Evolutionary conservation across 371 early-diverging fungal genomes (phyloP).

Genomic region (Mortierella sp.): DNA sequence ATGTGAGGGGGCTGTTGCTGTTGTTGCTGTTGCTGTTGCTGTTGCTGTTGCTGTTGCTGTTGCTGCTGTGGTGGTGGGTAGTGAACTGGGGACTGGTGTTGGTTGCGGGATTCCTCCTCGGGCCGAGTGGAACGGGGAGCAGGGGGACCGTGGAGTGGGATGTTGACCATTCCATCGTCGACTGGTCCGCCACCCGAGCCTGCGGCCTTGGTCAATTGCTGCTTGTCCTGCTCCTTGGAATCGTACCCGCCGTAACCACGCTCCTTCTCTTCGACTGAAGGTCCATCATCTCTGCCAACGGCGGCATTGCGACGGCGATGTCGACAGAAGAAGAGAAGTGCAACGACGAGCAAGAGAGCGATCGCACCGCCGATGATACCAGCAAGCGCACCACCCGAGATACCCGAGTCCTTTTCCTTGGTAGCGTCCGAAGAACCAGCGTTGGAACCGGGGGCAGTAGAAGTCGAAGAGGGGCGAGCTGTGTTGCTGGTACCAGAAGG

Average conservation of each 20-base stretch:
- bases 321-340: slow-evolving; percentile 33
- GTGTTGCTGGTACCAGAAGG: not conserved
- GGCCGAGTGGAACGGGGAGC: slow-evolving; percentile 9
- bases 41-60: slow-evolving; percentile 12
- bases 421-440: not conserved
- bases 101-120: no score
- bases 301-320: slow-evolving; percentile 39
- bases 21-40: slow-evolving; percentile 1
- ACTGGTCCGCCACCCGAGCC: slow-evolving; percentile 28
- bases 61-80: slow-evolving; percentile 6
- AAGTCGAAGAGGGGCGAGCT: not conserved
- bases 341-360: slow-evolving; percentile 17
- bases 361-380: slow-evolving; percentile 38
- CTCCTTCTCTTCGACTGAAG: slow-evolving; percentile 17
- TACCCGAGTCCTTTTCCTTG: slow-evolving; percentile 8
- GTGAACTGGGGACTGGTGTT: no score
- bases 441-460: not conserved
- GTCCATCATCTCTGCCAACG: slow-evolving; percentile 2
- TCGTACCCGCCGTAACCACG: slow-evolving; percentile 15
- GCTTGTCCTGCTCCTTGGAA: slow-evolving; percentile 27
- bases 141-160: slow-evolving; percentile 14
- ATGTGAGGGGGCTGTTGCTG: not conserved
- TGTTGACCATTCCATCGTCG: slow-evolving; percentile 19
- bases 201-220: slow-evolving; percentile 24
- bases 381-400: slow-evolving; percentile 27